Evolutionary conservation across 23 red algal genomes (phyloP).

Genomic region (Cyanidium caldarium): DNA sequence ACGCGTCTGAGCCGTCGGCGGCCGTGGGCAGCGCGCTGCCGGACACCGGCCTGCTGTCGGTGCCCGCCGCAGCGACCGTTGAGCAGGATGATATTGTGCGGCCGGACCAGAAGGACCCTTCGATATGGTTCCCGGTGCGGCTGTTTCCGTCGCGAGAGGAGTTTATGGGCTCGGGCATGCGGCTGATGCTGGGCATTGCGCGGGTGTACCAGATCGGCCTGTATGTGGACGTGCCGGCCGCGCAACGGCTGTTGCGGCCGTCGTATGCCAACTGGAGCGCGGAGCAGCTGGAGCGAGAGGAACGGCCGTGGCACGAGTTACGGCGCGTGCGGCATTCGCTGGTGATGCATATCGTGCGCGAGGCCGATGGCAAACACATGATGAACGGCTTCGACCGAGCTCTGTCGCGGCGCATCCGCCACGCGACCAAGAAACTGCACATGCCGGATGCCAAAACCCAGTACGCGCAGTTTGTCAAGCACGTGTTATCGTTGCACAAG

Average conservation of each 20-base stretch:
- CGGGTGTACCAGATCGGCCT: constrained; percentile 65
- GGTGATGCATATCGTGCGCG: constrained; percentile 43
- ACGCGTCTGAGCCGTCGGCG: no score
- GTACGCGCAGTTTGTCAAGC: constrained; percentile 18
- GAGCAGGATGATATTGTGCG: no score
- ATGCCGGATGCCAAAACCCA: constrained; percentile 27
- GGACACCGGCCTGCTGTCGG: no score
- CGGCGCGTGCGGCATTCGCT: not conserved
- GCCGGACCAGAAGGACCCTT: no score
- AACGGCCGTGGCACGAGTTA: constrained; percentile 18
- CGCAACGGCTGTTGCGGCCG: not conserved
- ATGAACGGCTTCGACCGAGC: constrained; percentile 61
- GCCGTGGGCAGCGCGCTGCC: no score
- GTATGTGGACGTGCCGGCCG: constrained; percentile 24
- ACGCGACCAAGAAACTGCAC: constrained; percentile 26
- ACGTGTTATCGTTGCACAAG: constrained; percentile 14
- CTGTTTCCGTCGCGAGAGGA: not conserved
- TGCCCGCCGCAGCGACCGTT: no score
- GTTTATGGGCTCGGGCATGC: constrained; percentile 27
- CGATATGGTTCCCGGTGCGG: not conserved
- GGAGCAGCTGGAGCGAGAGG: constrained; percentile 1
- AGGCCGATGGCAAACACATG: constrained; percentile 52
- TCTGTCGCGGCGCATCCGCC: constrained; percentile 20
- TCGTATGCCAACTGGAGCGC: not conserved
- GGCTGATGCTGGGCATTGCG: constrained; percentile 48